Conservation (phyloP, 306 rosid species). For the Rosa lucieae region DNA sequence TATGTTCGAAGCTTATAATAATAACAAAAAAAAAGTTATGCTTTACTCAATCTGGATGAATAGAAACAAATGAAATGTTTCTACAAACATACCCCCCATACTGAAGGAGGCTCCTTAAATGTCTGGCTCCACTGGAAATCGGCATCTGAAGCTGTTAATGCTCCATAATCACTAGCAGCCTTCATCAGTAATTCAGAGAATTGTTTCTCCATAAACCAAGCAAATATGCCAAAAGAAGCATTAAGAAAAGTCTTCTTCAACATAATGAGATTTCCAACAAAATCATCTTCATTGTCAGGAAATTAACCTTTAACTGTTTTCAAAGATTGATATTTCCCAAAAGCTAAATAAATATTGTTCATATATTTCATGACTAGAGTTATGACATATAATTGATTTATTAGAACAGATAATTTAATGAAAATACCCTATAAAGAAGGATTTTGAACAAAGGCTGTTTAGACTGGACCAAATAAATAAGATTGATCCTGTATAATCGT, state of each 20-base stretch:
- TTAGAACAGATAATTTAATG: background rate
- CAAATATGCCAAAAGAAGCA: slow-evolving; percentile 30
- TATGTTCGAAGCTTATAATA: too few relatives aligned
- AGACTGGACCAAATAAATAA: background rate
- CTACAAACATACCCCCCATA: slow-evolving; percentile 83
- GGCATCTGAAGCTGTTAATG: slow-evolving; percentile 87
- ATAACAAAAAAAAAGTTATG: too few relatives aligned
- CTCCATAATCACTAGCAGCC: slow-evolving; percentile 97
- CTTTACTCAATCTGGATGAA: background rate
- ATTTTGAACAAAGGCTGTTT: slow-evolving; percentile 9
- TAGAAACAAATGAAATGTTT: slow-evolving; percentile 25
- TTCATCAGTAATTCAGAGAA: slow-evolving; percentile 92
- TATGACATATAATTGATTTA: background rate
- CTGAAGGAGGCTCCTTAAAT: slow-evolving; percentile 94
- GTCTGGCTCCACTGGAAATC: slow-evolving; percentile 99
- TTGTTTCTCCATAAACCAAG: slow-evolving; percentile 71
- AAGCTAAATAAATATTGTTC: background rate
- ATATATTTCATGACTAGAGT: background rate
- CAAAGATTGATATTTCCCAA: background rate
- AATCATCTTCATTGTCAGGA: background rate
- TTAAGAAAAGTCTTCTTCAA: slow-evolving; percentile 6
- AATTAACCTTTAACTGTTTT: background rate
- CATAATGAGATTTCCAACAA: background rate
- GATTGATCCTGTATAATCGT: background rate
- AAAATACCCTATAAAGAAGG: background rate